Conservation (phyloP, 2,329 filamentous ascomycete species). For the Verticillium tricorpus region DNA sequence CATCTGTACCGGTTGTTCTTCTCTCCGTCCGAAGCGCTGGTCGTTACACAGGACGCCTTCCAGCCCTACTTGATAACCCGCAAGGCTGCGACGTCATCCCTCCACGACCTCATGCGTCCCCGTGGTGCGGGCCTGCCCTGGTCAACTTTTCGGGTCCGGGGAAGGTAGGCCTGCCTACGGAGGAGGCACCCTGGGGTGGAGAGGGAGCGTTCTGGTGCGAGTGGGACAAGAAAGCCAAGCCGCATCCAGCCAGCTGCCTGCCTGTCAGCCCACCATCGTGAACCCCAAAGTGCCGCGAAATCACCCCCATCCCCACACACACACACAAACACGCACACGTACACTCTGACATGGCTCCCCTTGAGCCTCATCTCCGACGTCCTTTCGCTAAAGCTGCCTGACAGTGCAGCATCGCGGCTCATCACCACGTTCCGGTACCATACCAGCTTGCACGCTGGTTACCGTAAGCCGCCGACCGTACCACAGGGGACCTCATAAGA, state of each 20-base stretch:
- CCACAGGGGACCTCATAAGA: neutral
- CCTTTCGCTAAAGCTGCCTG: neutral
- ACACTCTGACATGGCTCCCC: constrained; percentile 2
- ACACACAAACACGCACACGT: neutral
- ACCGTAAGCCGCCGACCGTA: too few relatives aligned
- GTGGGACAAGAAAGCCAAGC: constrained; percentile 8
- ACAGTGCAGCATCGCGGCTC: neutral
- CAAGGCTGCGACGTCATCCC: constrained; percentile 21
- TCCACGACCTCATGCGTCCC: constrained; percentile 13
- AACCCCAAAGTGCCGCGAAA: constrained; percentile 8
- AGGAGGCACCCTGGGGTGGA: neutral
- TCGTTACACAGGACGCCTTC: neutral
- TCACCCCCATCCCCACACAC: constrained; percentile 1
- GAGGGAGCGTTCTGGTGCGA: constrained; percentile 8
- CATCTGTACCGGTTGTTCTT: neutral
- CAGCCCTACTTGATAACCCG: constrained; percentile 13
- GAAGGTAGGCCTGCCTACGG: constrained; percentile 5
- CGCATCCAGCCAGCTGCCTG: neutral
- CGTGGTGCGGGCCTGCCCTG: constrained; percentile 14
- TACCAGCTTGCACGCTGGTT: neutral
- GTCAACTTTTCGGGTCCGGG: constrained; percentile 7
- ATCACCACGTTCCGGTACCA: neutral
- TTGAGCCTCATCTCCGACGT: constrained; percentile 11
- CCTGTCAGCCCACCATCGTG: neutral
- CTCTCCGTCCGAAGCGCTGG: neutral